These are phyloP conservation scores for Metschnikowia corniflorae DNA, from an alignment of 805 yeast genomes.

Conservation along the genomic window DNA sequence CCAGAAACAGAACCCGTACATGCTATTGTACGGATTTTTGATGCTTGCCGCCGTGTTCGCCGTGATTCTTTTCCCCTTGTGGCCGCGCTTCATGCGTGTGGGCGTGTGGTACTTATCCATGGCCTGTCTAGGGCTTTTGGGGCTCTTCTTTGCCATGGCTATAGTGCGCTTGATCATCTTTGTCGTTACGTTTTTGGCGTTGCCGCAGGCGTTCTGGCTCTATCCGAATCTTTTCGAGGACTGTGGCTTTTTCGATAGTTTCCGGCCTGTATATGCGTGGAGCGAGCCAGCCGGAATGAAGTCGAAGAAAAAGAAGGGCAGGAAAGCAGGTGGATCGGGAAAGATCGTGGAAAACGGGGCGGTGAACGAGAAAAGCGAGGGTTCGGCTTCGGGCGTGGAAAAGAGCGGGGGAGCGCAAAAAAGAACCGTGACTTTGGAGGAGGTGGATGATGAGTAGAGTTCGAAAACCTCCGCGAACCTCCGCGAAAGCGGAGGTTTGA, in stretches of 20 bases:
- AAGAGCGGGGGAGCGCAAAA: slow-evolving; percentile 20
- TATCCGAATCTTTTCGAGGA: slow-evolving; percentile 96
- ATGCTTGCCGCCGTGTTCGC: slow-evolving; percentile 63
- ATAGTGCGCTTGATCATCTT: slow-evolving; percentile 73
- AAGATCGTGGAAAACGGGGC: neutral
- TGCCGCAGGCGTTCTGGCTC: slow-evolving; percentile 84
- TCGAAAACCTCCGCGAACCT: too few relatives aligned
- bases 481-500: too few relatives aligned
- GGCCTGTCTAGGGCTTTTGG: slow-evolving; percentile 69
- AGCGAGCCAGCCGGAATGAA: slow-evolving; percentile 44
- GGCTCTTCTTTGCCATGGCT: slow-evolving; percentile 72
- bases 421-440: slow-evolving; percentile 39
- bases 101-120: slow-evolving; percentile 91
- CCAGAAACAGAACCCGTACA: slow-evolving; percentile 65
- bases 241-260: slow-evolving; percentile 89
- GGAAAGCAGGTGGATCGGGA: slow-evolving; percentile 5
- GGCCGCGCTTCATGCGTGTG: slow-evolving; percentile 87
- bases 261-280: slow-evolving; percentile 86
- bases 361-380: slow-evolving; percentile 12
- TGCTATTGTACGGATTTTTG: slow-evolving; percentile 59
- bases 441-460: slow-evolving; percentile 31
- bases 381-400: slow-evolving; percentile 17
- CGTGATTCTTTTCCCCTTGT: slow-evolving; percentile 80
- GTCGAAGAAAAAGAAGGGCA: slow-evolving; percentile 21
- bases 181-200: slow-evolving; percentile 51